Base-by-base conservation (phyloP, 192 early-diverging fungal species). In the Rhizophagus prolifer region DNA sequence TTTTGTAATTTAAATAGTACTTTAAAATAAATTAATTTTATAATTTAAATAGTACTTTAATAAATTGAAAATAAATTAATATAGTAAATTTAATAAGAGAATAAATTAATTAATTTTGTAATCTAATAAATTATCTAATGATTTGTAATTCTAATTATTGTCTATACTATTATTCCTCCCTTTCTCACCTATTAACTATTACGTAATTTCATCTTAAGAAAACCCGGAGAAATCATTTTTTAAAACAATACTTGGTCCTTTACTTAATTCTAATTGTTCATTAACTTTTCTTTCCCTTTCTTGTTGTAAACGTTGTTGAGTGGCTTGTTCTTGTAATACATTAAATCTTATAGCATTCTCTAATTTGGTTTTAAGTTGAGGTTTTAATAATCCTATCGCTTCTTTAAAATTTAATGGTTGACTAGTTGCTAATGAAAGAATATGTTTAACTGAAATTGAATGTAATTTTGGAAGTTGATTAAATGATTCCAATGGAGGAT, bases 321-420 rank as follows among this genome's bases (percentile, higher is more conserved):
- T 76, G 54, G 84, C 77, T 50, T 87, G 86, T 8, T 81, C 78
- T 36, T 80, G 54, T 50, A 83, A 36, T 14, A 89, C 84, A 44
- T 79, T 84, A 61, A 83, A 81, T 47, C 88, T 79, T 6, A 89
- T 81, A 28, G 83, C 76, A 28, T 80, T 77, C 77, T 89, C 88
- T 9, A 89, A 73, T 76, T 87, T 82, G 2, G 80, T 78, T 26
- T 87, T 78, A n/a, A 80, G 72, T 30, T 83, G 78, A 2, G 72
- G 62, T 7, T 85, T 73, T 46, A 88, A 65, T 16, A 65, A 30
- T 9, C 64, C 46, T 7, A 89, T 36, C 2, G 80, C 81, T 16
- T 83, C 74, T 8, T 83, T 85, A 80, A 89, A 89, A 14, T 79
- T 76, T 26, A 23, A 19, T 12, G 86, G 82, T 36, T 77, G 80